Evolutionary conservation across 768 basidiomycete species (phyloP).

Genomic region (Lactarius sanguifluus): DNA sequence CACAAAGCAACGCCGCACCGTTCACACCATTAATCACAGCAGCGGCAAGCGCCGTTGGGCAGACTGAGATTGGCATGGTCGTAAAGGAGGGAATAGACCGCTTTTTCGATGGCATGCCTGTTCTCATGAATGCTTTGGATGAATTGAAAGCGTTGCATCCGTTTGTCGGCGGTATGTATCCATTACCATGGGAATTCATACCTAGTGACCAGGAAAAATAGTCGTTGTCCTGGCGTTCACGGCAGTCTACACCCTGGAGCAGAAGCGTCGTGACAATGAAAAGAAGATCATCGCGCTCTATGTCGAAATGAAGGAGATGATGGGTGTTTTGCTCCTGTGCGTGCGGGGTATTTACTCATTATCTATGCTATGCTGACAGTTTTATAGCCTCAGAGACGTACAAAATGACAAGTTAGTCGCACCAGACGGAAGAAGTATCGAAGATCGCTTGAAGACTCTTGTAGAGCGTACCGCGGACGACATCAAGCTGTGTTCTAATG

Average conservation of each 20-base stretch:
- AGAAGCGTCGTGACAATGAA: constrained; percentile 52
- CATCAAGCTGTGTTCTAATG: constrained; percentile 37
- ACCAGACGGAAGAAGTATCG: constrained; percentile 36
- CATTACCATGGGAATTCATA: not conserved
- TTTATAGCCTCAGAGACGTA: constrained; percentile 36
- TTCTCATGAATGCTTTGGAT: constrained; percentile 33
- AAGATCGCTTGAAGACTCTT: constrained; percentile 38
- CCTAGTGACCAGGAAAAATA: constrained; percentile 12
- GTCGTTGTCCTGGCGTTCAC: constrained; percentile 53
- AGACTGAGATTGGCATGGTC: constrained; percentile 8
- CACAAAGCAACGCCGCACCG: not conserved
- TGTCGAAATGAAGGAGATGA: constrained; percentile 51
- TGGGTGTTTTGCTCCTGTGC: constrained; percentile 33
- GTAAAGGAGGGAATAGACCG: constrained; percentile 31
- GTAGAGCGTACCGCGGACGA: constrained; percentile 34
- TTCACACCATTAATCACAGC: constrained; percentile 9
- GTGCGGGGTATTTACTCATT: not conserved
- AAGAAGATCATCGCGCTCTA: constrained; percentile 48
- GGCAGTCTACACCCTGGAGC: constrained; percentile 48
- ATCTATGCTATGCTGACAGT: not conserved
- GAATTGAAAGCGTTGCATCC: constrained; percentile 35
- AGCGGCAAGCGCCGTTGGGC: constrained; percentile 1
- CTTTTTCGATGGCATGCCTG: constrained; percentile 33
- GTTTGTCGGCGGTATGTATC: constrained; percentile 32
- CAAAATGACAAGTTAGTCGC: constrained; percentile 32